phyloP scores from a whole-genome alignment of 345 rosid genomes.

The Brassica napus region Da-Ae NC_063451.1:16195501-16196000 shows the following conservation, averaged over 20 bases:
- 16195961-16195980: slow-evolving; percentile 42
- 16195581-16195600: background rate
- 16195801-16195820: slow-evolving; percentile 45
- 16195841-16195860: background rate
- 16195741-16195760: slow-evolving; percentile 44
- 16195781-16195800: slow-evolving; percentile 30
- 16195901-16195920: slow-evolving; percentile 21
- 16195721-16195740: slow-evolving; percentile 44
- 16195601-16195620: background rate
- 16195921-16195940: slow-evolving; percentile 28
- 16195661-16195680: slow-evolving; percentile 44
- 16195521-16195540: slow-evolving; percentile 24
- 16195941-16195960: slow-evolving; percentile 34
- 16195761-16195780: slow-evolving; percentile 35
- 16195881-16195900: slow-evolving; percentile 13
- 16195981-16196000: slow-evolving; percentile 39
- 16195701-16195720: slow-evolving; percentile 34
- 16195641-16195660: slow-evolving; percentile 38
- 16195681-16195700: slow-evolving; percentile 45
- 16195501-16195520: slow-evolving; percentile 15
- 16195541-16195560: slow-evolving; percentile 9
- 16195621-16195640: slow-evolving; percentile 13
- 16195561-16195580: slow-evolving; percentile 19
- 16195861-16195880: background rate
- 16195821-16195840: background rate